Conservation (phyloP, 2,329 filamentous ascomycete genomes). For the Xylariaceae sp. region DNA sequence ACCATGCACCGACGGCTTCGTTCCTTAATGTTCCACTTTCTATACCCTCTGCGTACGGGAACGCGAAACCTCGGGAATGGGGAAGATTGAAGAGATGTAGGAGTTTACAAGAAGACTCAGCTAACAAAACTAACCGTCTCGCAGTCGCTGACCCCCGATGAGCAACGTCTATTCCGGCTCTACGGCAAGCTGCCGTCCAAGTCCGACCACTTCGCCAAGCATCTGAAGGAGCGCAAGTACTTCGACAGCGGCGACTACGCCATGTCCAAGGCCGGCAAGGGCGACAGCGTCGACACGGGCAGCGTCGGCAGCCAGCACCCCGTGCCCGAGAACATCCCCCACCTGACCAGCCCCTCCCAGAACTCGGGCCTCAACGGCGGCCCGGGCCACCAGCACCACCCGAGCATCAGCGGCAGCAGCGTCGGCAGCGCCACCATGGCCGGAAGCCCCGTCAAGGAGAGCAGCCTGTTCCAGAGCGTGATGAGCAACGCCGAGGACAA, state of each 20-base stretch:
- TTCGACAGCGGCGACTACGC: conserved; percentile 96
- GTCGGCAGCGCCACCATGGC: conserved; percentile 35
- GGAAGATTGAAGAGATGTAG: no score
- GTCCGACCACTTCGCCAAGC: conserved; percentile 94
- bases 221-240: conserved; percentile 98
- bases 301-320: conserved; percentile 93
- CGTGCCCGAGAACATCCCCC: conserved; percentile 89
- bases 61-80: no score
- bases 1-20: conserved; percentile 7
- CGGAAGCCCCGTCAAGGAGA: conserved; percentile 85
- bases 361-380: conserved; percentile 36
- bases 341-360: conserved; percentile 65
- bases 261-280: conserved; percentile 95
- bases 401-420: conserved; percentile 30
- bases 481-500: conserved; percentile 57
- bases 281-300: conserved; percentile 87
- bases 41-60: no score
- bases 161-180: conserved; percentile 92
- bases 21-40: no score
- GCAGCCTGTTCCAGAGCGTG: conserved; percentile 77
- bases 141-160: conserved; percentile 86
- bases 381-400: conserved; percentile 30
- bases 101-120: neutral
- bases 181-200: conserved; percentile 98
- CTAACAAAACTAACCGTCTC: conserved; percentile 1